A percentile compares a stretch with the other conserved stretches of the same genome.
Evolutionary conservation across 2,329 filamentous ascomycete species (phyloP).

Genomic region (Verticillium tricorpus): DNA sequence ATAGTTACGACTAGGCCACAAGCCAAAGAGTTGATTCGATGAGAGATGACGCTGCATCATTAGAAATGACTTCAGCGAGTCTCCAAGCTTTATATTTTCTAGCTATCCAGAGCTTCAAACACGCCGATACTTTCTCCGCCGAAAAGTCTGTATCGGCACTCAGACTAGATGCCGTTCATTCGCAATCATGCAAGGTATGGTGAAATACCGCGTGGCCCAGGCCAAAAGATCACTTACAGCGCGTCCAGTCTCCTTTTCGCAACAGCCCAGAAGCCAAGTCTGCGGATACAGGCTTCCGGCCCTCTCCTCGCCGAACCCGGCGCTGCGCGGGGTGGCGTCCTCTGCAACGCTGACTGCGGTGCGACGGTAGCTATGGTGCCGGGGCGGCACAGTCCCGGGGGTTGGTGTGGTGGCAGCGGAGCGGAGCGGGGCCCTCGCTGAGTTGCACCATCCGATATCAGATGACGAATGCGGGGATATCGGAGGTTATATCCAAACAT

Average conservation of each 20-base stretch:
- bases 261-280: not conserved
- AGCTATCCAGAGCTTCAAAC: not conserved
- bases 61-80: not conserved
- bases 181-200: not conserved
- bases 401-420: not conserved
- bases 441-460: slow-evolving; percentile 13
- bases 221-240: not conserved
- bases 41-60: not conserved
- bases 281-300: not conserved
- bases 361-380: not conserved
- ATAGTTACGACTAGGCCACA: not conserved
- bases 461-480: slow-evolving; percentile 9
- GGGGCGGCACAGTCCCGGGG: not conserved
- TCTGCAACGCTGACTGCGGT: not conserved
- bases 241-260: not conserved
- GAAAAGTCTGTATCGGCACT: not conserved
- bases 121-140: not conserved
- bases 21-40: not conserved
- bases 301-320: not conserved
- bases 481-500: slow-evolving; percentile 7
- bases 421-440: not conserved
- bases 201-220: not conserved
- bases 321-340: not conserved
- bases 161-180: not conserved
- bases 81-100: not conserved